phyloP scores from a whole-genome alignment of 495 filamentous ascomycete species.

The Bacidia gigantensis region DNA sequence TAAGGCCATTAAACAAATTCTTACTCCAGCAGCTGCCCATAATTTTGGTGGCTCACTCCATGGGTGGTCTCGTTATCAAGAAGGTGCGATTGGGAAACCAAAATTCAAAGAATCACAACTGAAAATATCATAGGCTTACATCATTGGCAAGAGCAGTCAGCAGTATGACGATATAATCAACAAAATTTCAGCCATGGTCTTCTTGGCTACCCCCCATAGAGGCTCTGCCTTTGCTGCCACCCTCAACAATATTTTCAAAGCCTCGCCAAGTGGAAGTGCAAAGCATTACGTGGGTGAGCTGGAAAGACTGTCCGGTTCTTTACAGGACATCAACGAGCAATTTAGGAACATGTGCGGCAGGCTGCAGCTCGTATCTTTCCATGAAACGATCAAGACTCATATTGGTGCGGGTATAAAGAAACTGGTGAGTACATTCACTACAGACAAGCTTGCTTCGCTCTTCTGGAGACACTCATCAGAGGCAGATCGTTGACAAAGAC shows the following conservation, averaged over 20 bases:
- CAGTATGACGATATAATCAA: conserved; percentile 24
- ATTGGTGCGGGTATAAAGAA: background rate
- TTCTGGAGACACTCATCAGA: conserved; percentile 13
- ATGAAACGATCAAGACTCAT: conserved; percentile 29
- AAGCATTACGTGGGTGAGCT: conserved; percentile 31
- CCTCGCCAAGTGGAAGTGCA: conserved; percentile 13
- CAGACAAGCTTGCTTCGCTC: background rate
- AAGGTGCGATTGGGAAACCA: too few species aligned
- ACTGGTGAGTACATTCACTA: background rate
- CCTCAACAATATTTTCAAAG: conserved; percentile 22
- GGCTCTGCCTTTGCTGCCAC: conserved; percentile 29
- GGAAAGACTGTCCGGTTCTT: conserved; percentile 18
- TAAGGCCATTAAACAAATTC: background rate
- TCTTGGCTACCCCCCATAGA: conserved; percentile 37
- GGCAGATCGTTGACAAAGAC: conserved; percentile 29
- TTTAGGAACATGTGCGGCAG: conserved; percentile 29
- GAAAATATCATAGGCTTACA: too few species aligned
- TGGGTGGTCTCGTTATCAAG: conserved; percentile 27
- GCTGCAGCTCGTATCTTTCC: conserved; percentile 34
- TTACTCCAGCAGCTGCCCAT: conserved; percentile 12
- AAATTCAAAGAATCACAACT: too few species aligned
- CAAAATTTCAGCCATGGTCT: conserved; percentile 27
- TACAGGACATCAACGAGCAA: conserved; percentile 35
- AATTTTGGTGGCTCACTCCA: conserved; percentile 21
- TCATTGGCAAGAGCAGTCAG: conserved; percentile 26